These are phyloP conservation scores for Trametes sanguinea DNA, from an alignment of 768 basidiomycete genomes.

Conservation along the genomic window DNA sequence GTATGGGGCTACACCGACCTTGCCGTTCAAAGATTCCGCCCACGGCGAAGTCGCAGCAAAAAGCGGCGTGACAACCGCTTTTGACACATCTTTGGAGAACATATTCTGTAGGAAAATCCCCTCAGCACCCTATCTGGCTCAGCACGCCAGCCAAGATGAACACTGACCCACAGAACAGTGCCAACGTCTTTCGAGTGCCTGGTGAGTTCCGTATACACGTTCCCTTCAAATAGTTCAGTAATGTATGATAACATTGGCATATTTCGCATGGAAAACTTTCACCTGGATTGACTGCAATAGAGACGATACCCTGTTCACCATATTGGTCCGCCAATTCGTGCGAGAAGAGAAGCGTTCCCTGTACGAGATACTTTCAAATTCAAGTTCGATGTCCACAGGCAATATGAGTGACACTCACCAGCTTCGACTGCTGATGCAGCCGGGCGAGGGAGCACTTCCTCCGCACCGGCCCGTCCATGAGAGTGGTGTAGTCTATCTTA, in stretches of 20 bases:
- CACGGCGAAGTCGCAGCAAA: slow-evolving; percentile 12
- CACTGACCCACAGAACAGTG: neutral
- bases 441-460: slow-evolving; percentile 3
- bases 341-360: slow-evolving; percentile 35
- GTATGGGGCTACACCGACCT: neutral
- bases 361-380: too few relatives aligned
- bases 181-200: neutral
- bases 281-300: slow-evolving; percentile 50
- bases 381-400: neutral
- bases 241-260: neutral
- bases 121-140: too few relatives aligned
- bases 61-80: slow-evolving; percentile 14
- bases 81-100: slow-evolving; percentile 6
- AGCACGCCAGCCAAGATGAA: neutral
- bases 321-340: slow-evolving; percentile 51
- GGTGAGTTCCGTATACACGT: slow-evolving; percentile 6
- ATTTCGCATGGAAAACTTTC: neutral
- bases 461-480: slow-evolving; percentile 31
- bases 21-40: slow-evolving; percentile 1
- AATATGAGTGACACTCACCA: slow-evolving; percentile 35
- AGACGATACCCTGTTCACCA: slow-evolving; percentile 45
- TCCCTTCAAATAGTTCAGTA: neutral
- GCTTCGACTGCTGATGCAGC: slow-evolving; percentile 42
- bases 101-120: neutral
- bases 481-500: slow-evolving; percentile 41